Evolutionary conservation across 1,139 yeast species (phyloP).

Genomic region (Scheffersomyces insectosa): DNA sequence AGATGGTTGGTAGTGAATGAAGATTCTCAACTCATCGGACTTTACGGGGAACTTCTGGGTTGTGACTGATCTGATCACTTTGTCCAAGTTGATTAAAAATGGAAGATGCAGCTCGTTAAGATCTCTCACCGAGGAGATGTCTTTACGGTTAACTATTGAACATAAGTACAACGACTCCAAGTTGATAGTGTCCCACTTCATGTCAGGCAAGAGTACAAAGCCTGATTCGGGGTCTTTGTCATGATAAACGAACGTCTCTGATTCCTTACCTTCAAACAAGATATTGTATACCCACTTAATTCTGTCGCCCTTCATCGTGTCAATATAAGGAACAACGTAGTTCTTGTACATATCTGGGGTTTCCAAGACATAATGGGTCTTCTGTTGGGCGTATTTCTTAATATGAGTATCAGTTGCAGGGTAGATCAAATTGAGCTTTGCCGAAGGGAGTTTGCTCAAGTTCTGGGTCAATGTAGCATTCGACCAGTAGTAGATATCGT

Average conservation of each 20-base stretch:
- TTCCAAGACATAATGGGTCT: constrained; percentile 63
- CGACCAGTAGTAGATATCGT: constrained; percentile 89
- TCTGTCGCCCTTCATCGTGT: constrained; percentile 72
- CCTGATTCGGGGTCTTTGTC: constrained; percentile 58
- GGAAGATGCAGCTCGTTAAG: constrained; percentile 57
- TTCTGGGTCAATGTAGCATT: constrained; percentile 51
- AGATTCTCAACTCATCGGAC: constrained; percentile 62
- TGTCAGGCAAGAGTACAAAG: constrained; percentile 68
- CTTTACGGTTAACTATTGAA: constrained; percentile 71
- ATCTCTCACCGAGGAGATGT: constrained; percentile 78
- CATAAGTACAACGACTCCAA: constrained; percentile 73
- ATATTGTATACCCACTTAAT: constrained; percentile 92
- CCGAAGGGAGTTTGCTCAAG: constrained; percentile 52
- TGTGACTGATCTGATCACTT: constrained; percentile 48
- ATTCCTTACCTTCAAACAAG: constrained; percentile 77
- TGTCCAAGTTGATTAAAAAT: constrained; percentile 51
- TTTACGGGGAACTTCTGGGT: constrained; percentile 38
- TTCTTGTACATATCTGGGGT: constrained; percentile 72
- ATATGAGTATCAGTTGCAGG: constrained; percentile 92
- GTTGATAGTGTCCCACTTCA: constrained; percentile 89
- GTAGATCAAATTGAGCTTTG: constrained; percentile 74
- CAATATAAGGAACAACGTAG: constrained; percentile 73
- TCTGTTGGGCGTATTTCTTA: constrained; percentile 64
- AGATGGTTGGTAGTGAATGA: constrained; percentile 92
- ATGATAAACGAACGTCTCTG: constrained; percentile 70